phyloP scores from a whole-genome alignment of 768 basidiomycete species.

The Pisolithus microcarpus region DNA sequence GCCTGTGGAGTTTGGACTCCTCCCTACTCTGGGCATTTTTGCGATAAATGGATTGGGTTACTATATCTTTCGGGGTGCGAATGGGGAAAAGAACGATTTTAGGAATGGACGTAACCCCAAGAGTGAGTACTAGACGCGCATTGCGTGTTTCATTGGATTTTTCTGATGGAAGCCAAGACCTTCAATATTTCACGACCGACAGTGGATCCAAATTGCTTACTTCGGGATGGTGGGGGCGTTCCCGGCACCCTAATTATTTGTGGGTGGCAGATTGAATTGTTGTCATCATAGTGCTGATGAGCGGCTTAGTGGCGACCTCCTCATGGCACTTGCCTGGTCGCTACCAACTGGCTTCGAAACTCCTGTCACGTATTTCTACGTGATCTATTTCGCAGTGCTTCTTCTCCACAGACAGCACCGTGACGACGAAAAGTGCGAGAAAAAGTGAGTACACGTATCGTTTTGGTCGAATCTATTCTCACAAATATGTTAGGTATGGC shows the following conservation, averaged over 20 bases:
- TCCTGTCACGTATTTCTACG: conserved; percentile 95
- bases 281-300: not conserved
- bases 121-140: conserved; percentile 40
- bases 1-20: conserved; percentile 67
- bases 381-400: conserved; percentile 79
- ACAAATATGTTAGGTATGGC: conserved; percentile 87
- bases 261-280: conserved; percentile 25
- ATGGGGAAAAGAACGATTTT: conserved; percentile 95
- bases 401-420: conserved; percentile 85
- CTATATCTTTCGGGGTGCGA: conserved; percentile 84
- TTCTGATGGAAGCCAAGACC: conserved; percentile 41
- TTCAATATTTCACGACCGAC: conserved; percentile 72
- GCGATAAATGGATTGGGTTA: conserved; percentile 66
- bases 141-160: not conserved
- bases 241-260: conserved; percentile 91
- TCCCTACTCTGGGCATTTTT: conserved; percentile 49
- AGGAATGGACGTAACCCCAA: conserved; percentile 91
- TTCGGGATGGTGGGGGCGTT: conserved; percentile 96
- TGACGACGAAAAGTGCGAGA: conserved; percentile 86
- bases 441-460: conserved; percentile 83
- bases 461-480: conserved; percentile 84
- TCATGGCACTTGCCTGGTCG: conserved; percentile 92
- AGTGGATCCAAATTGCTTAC: conserved; percentile 86
- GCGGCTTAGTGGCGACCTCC: conserved; percentile 60
- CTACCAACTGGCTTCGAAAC: conserved; percentile 87